phyloP scores from a whole-genome alignment of 2,329 filamentous ascomycete genomes.

The Penicillium aurantiogriseum region DNA sequence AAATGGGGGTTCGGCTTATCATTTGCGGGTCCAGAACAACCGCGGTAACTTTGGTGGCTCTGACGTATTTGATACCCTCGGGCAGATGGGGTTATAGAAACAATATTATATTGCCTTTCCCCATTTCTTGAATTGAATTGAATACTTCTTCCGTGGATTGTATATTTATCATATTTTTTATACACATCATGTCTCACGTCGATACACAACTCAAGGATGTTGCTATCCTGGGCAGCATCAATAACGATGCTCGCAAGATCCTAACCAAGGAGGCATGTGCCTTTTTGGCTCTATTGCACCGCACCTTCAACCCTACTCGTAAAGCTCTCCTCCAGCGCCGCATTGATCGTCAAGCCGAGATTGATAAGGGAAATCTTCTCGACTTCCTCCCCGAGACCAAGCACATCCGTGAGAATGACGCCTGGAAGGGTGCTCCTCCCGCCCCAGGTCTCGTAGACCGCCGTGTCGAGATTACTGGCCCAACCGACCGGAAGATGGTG shows the following conservation, averaged over 20 bases:
- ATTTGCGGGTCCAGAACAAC: conserved; percentile 17
- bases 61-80: conserved; percentile 27
- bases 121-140: too few species aligned
- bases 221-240: conserved; percentile 75
- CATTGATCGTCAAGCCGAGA: conserved; percentile 81
- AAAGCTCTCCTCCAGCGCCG: conserved; percentile 87
- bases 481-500: conserved; percentile 98
- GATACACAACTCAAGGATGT: conserved; percentile 85
- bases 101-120: background rate
- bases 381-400: conserved; percentile 96
- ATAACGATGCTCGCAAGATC: conserved; percentile 81
- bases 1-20: conserved; percentile 6
- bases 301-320: conserved; percentile 86
- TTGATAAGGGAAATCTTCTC: conserved; percentile 82
- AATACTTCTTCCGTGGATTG: background rate
- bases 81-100: conserved; percentile 22
- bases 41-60: conserved; percentile 18
- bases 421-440: conserved; percentile 89
- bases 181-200: conserved; percentile 59
- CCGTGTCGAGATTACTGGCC: conserved; percentile 94
- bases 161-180: background rate
- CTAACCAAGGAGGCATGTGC: conserved; percentile 84
- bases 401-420: conserved; percentile 88
- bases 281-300: conserved; percentile 91
- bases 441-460: conserved; percentile 91